These are phyloP conservation scores for Colletotrichum siamense DNA, from an alignment of 2,329 filamentous ascomycete genomes.

Conservation along the genomic window DNA sequence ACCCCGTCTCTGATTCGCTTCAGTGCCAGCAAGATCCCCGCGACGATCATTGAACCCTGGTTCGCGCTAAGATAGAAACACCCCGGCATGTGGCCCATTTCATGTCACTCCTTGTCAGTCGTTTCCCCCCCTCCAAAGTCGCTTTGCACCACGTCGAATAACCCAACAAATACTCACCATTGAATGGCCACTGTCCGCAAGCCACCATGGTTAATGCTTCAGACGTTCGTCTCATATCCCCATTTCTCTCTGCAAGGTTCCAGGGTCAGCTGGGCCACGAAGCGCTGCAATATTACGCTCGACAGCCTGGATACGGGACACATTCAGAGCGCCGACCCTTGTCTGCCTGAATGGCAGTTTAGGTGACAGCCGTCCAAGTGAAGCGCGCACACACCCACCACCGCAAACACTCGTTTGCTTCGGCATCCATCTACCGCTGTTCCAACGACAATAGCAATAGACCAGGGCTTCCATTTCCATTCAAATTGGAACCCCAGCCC, in stretches of 20 bases:
- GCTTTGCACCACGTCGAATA: neutral
- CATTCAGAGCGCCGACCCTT: neutral
- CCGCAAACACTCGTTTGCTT: neutral
- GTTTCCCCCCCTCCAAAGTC: neutral
- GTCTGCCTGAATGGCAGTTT: neutral
- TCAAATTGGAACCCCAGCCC: neutral
- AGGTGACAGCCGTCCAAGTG: neutral
- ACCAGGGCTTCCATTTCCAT: neutral
- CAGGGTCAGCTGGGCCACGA: neutral
- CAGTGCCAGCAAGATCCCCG: constrained; percentile 15
- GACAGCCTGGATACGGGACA: neutral
- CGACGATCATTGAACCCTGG: constrained; percentile 18
- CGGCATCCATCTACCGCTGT: neutral
- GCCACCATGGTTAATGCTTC: neutral
- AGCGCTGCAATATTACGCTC: neutral
- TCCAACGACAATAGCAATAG: neutral
- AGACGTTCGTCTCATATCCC: constrained; percentile 19
- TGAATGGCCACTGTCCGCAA: neutral
- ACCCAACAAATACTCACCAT: neutral
- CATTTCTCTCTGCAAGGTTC: neutral
- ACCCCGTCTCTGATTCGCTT: constrained; percentile 18
- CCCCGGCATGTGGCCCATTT: neutral
- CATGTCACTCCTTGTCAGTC: neutral
- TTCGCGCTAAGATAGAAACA: constrained; percentile 15
- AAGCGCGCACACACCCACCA: neutral